Evolutionary conservation across 129 eudicot genomes (phyloP), one percentile per base, ranked within the genome.

Genomic region (Chrysanthemum makinoi): DNA sequence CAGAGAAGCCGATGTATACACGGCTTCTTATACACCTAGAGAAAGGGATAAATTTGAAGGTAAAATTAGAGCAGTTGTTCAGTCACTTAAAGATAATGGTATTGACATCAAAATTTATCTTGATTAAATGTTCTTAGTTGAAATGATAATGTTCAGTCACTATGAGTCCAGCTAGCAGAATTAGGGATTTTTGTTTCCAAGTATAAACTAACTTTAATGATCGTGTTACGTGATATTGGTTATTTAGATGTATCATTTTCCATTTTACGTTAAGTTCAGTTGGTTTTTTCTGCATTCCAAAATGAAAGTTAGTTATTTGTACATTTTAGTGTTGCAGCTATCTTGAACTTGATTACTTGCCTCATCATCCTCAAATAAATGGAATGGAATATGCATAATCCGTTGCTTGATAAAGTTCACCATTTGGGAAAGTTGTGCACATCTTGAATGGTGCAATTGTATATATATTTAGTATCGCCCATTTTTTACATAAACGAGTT

Each of bases 31-130:
- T 61, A 87, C 94, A 26, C 89, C 94, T 4, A 73, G 94, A 63
- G 94, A 82, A 12, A 77, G 82, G 74, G 94, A 87, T 67, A 87
- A 84, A 68, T 87, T 87, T 44, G 94, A 87, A 80, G 94, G 89
- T 24, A 87, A 84, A 66, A 84, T 87, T 72, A 80, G 89, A 74
- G 94, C 94, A 1, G 94, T 87, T 30, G 94, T 87, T 60, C 94
- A 87, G 78, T 87, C 89, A 15, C 85, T 87, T 56, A 84, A 84
- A 28, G 94, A 87, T 69, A 87, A 68, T 65, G 94, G 94, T 30
- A 87, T 84, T 19, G 94, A 87, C 65, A 63, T 84, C 30, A 87
- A 87, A 68, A 73, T 87, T 66, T 84, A 82, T 70, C 89, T 87
- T 52, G 94, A 84, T 70, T 87, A 69, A 82, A 2, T 33, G 3